A percentile compares a stretch with the other conserved stretches of the same genome.
phyloP scores from a whole-genome alignment of 2,329 filamentous ascomycete genomes.

The Orbilia brochopaga region DNA sequence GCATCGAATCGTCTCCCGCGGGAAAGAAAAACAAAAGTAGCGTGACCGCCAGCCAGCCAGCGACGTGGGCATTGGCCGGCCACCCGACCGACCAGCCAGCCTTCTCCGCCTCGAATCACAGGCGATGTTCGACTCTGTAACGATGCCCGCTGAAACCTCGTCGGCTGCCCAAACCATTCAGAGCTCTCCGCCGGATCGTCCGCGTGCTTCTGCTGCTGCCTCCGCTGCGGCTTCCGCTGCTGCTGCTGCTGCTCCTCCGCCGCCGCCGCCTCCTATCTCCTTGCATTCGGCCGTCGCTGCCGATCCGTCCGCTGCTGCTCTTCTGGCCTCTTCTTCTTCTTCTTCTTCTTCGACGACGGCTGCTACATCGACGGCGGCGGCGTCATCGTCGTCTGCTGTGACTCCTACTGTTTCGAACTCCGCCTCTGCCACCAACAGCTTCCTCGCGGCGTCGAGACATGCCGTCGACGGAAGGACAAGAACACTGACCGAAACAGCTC shows the following conservation, averaged over 20 bases:
- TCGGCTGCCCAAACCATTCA: constrained; percentile 45
- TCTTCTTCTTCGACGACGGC: too few species aligned
- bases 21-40: too few species aligned
- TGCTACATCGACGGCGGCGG: too few species aligned
- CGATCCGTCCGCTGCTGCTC: background rate
- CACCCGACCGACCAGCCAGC: too few species aligned
- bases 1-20: too few species aligned
- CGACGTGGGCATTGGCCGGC: too few species aligned
- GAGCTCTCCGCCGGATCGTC: constrained; percentile 26
- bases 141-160: constrained; percentile 49
- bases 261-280: constrained; percentile 18
- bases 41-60: too few species aligned
- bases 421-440: background rate
- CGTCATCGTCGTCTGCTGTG: background rate
- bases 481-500: constrained; percentile 24
- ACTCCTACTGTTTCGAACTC: background rate
- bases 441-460: constrained; percentile 11
- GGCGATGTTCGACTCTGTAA: too few species aligned
- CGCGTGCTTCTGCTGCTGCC: background rate
- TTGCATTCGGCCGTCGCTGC: background rate
- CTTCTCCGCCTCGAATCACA: background rate
- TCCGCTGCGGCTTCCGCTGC: background rate
- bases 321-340: background rate
- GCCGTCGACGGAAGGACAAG: constrained; percentile 8
- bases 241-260: background rate